Evolutionary conservation across 495 filamentous ascomycete species (phyloP).

Genomic region (Acidiella bohemica): DNA sequence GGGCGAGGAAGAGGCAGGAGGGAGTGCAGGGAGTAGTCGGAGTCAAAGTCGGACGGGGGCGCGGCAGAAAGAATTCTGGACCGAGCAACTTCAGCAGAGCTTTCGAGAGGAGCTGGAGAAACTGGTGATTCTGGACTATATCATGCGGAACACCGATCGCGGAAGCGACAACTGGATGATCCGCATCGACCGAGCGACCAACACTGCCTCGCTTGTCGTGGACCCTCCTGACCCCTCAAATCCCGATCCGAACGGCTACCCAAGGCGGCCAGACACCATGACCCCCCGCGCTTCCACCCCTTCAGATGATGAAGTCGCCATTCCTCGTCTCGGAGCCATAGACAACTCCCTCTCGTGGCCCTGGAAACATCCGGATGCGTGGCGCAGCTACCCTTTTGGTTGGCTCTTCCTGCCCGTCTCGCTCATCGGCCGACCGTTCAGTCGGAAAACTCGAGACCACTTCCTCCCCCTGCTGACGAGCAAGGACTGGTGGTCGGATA

Average conservation of each 20-base stretch:
- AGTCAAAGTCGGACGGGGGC: slow-evolving; percentile 2
- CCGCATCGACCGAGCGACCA: slow-evolving; percentile 71
- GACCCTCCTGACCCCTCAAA: slow-evolving; percentile 54
- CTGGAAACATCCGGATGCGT: slow-evolving; percentile 98
- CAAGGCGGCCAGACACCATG: slow-evolving; percentile 74
- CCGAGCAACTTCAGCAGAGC: slow-evolving; percentile 70
- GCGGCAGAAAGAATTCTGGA: slow-evolving; percentile 65
- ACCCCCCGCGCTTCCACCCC: slow-evolving; percentile 39
- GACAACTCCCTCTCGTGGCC: slow-evolving; percentile 98
- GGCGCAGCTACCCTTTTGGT: slow-evolving; percentile 89
- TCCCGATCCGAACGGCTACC: slow-evolving; percentile 35
- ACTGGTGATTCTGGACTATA: slow-evolving; percentile 93
- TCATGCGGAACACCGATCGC: slow-evolving; percentile 97
- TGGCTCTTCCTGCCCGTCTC: slow-evolving; percentile 97
- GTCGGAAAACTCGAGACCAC: slow-evolving; percentile 78
- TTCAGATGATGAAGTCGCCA: neutral
- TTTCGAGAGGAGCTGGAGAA: slow-evolving; percentile 96
- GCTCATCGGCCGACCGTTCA: slow-evolving; percentile 91
- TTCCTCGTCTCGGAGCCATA: slow-evolving; percentile 64
- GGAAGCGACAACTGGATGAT: slow-evolving; percentile 99
- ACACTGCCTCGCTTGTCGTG: slow-evolving; percentile 71
- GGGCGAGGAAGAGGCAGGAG: slow-evolving; percentile 1
- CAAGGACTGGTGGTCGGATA: slow-evolving; percentile 92
- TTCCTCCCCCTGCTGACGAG: slow-evolving; percentile 90
- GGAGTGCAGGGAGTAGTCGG: slow-evolving; percentile 30